These are phyloP conservation scores for Salix suchowensis DNA, from an alignment of 345 rosid species.

Conservation along the genomic window DNA sequence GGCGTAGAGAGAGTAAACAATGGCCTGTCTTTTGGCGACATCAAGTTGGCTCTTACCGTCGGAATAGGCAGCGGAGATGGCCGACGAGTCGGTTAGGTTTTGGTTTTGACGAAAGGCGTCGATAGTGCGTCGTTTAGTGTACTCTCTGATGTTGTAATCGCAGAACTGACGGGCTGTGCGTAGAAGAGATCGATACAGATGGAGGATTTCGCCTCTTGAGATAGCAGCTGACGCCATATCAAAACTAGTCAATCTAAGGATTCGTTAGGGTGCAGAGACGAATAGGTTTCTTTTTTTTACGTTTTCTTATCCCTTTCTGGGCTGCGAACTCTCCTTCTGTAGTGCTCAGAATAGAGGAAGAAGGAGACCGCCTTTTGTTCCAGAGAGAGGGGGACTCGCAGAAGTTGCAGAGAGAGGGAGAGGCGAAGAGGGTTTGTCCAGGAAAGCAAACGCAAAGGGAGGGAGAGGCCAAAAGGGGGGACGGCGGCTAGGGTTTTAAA, in stretches of 20 bases:
- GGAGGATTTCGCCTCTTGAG: conserved; percentile 40
- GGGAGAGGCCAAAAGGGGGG: too few relatives aligned
- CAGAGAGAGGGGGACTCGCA: too few relatives aligned
- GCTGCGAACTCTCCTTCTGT: too few relatives aligned
- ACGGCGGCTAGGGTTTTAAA: too few relatives aligned
- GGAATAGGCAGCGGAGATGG: conserved; percentile 47
- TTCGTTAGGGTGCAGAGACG: too few relatives aligned
- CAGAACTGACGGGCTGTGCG: conserved; percentile 60
- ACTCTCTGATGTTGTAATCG: conserved; percentile 83
- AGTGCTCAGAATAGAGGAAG: too few relatives aligned
- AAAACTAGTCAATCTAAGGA: background rate
- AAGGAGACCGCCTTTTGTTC: too few relatives aligned
- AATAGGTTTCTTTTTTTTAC: too few relatives aligned
- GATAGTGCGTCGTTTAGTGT: conserved; percentile 62
- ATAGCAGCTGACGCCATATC: background rate
- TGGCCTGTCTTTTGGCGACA: conserved; percentile 59
- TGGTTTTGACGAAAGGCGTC: conserved; percentile 63
- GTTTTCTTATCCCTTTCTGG: too few relatives aligned
- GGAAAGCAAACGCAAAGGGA: too few relatives aligned
- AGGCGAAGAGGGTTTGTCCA: too few relatives aligned
- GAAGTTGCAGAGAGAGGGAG: too few relatives aligned
- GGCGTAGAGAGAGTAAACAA: conserved; percentile 65
- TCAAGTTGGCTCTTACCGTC: conserved; percentile 63
- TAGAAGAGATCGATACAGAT: conserved; percentile 62
- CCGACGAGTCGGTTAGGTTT: conserved; percentile 40